phyloP scores from a whole-genome alignment of 441 rosid species.

The Codiaeum variegatum region DNA sequence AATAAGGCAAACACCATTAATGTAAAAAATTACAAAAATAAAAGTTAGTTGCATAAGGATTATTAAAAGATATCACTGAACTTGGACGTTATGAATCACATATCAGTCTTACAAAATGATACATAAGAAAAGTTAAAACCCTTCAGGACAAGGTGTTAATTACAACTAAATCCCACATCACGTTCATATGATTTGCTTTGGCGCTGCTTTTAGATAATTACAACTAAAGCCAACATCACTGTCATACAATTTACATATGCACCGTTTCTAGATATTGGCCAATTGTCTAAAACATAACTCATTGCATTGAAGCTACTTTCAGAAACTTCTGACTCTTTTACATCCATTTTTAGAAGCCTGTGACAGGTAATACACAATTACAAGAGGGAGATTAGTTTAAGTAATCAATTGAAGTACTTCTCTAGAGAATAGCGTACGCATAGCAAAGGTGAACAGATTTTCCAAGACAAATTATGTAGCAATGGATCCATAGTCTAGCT shows the following conservation, averaged over 20 bases:
- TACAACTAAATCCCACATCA: neutral
- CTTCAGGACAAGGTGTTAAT: neutral
- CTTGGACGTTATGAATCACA: neutral
- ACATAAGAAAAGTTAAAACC: neutral
- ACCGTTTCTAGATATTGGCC: neutral
- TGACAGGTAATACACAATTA: neutral
- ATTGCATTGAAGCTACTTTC: neutral
- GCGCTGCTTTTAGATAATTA: neutral
- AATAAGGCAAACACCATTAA: neutral
- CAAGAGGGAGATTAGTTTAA: neutral
- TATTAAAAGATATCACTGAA: neutral
- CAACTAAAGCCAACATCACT: neutral
- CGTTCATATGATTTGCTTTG: neutral
- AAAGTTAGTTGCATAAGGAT: too few relatives aligned
- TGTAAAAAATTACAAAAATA: neutral
- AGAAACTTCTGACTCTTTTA: neutral
- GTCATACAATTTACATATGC: neutral
- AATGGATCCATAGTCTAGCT: neutral
- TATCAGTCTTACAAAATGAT: neutral
- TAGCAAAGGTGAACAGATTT: neutral
- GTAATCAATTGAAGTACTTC: neutral
- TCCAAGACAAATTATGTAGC: neutral
- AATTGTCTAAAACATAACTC: neutral
- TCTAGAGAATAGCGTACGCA: neutral
- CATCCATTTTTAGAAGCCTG: neutral